A percentile compares a stretch with the other conserved stretches of the same genome.
These are phyloP conservation scores for Moesziomyces sp. DNA, from an alignment of 1,284 basidiomycete species.

Conservation along the genomic window DNA sequence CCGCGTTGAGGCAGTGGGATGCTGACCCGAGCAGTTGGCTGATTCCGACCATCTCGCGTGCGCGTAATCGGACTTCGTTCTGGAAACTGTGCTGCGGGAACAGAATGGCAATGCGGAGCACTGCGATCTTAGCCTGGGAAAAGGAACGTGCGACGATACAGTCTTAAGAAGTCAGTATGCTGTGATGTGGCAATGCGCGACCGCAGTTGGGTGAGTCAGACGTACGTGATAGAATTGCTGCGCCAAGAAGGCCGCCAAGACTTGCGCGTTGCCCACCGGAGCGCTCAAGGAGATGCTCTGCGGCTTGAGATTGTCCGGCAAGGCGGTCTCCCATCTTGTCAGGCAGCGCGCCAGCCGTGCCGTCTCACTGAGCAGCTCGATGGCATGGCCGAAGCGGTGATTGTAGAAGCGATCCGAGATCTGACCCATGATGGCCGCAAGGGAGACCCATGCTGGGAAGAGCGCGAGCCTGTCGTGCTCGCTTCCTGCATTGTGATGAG, in stretches of 20 bases:
- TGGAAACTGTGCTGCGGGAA: slow-evolving; percentile 13
- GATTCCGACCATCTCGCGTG: slow-evolving; percentile 7
- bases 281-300: slow-evolving; percentile 3
- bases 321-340: slow-evolving; percentile 3
- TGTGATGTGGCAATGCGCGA: background rate
- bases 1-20: slow-evolving; percentile 9
- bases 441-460: slow-evolving; percentile 15
- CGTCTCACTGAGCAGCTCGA: slow-evolving; percentile 13
- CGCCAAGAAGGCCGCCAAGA: slow-evolving; percentile 6
- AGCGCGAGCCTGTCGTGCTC: background rate
- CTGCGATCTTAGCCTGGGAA: slow-evolving; percentile 11
- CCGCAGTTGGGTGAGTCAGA: background rate
- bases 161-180: background rate
- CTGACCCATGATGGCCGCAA: slow-evolving; percentile 15
- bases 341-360: slow-evolving; percentile 7
- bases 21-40: slow-evolving; percentile 6
- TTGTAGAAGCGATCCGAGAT: slow-evolving; percentile 18
- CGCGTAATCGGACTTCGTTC: slow-evolving; percentile 7
- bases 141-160: no score
- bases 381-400: slow-evolving; percentile 13
- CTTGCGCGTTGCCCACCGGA: background rate
- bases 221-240: slow-evolving; percentile 16
- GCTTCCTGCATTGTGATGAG: background rate
- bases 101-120: slow-evolving; percentile 12
- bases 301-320: slow-evolving; percentile 15